Percentiles rank a stretch among this genome's conserved stretches.
Evolutionary conservation across 495 filamentous ascomycete species (phyloP).

Genomic region (Sordaria brevicollis): DNA sequence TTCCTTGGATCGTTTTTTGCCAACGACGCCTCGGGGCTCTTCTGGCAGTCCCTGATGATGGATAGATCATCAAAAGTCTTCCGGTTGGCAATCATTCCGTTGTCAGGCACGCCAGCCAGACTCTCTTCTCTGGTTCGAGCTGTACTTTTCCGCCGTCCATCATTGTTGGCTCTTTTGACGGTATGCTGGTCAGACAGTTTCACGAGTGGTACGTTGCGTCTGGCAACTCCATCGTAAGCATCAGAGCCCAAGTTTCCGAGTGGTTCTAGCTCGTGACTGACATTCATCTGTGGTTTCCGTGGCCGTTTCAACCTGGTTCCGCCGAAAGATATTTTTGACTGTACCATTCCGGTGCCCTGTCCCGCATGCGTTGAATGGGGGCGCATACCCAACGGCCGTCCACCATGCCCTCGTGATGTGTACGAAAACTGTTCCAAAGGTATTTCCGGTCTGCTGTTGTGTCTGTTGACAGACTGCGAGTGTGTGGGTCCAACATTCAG

Average conservation of each 20-base stretch:
- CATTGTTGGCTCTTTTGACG: not conserved
- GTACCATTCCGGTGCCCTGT: not conserved
- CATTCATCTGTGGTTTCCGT: not conserved
- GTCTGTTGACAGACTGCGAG: not conserved
- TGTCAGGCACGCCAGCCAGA: not conserved
- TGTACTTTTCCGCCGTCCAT: not conserved
- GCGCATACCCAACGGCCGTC: not conserved
- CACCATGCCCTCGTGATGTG: not conserved
- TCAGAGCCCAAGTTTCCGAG: not conserved
- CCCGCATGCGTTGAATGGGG: not conserved
- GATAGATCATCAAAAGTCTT: not conserved
- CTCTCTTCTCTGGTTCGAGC: not conserved
- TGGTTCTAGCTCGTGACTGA: not conserved
- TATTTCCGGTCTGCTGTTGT: not conserved
- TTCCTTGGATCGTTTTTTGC: conserved; percentile 27
- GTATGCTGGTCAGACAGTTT: not conserved
- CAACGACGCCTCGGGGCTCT: conserved; percentile 13
- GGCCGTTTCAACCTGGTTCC: not conserved
- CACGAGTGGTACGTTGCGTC: not conserved
- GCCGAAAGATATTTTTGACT: not conserved
- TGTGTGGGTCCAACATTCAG: not conserved
- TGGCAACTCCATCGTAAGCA: not conserved
- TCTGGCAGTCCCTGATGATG: not conserved
- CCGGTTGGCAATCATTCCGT: not conserved
- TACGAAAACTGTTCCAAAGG: not conserved